Conservation (phyloP, 257 asterid genomes). For the Ligustrum vulgare region DNA sequence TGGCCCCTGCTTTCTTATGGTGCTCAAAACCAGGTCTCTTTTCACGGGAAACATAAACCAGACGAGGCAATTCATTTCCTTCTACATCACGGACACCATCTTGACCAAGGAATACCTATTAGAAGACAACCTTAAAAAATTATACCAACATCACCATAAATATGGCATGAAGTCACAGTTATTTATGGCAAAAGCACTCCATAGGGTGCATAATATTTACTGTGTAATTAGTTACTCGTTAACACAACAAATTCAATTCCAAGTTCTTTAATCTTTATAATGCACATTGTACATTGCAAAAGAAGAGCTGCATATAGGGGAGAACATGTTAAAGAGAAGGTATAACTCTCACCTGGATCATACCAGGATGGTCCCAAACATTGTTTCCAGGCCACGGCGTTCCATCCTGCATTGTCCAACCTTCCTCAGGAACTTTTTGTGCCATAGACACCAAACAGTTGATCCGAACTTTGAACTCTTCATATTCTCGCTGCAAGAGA, state of each 20-base stretch:
- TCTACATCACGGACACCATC: conserved; percentile 67
- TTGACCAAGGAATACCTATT: conserved; percentile 78
- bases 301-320: neutral
- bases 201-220: neutral
- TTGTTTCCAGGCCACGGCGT: conserved; percentile 94
- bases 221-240: neutral
- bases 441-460: conserved; percentile 72
- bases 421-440: conserved; percentile 90
- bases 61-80: conserved; percentile 66
- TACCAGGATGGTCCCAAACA: conserved; percentile 94
- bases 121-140: conserved; percentile 18
- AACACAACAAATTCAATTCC: neutral
- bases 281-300: neutral
- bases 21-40: conserved; percentile 93
- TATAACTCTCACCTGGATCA: conserved; percentile 74
- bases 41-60: conserved; percentile 91
- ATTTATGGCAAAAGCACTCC: neutral
- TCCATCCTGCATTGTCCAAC: conserved; percentile 98
- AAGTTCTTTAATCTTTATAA: neutral
- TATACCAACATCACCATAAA: neutral
- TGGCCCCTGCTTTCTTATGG: conserved; percentile 95
- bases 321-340: neutral
- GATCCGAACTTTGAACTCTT: conserved; percentile 82
- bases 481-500: conserved; percentile 74
- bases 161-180: neutral